Conservation (phyloP, 495 filamentous ascomycete genomes). For the Aspergillus ostianus region DNA sequence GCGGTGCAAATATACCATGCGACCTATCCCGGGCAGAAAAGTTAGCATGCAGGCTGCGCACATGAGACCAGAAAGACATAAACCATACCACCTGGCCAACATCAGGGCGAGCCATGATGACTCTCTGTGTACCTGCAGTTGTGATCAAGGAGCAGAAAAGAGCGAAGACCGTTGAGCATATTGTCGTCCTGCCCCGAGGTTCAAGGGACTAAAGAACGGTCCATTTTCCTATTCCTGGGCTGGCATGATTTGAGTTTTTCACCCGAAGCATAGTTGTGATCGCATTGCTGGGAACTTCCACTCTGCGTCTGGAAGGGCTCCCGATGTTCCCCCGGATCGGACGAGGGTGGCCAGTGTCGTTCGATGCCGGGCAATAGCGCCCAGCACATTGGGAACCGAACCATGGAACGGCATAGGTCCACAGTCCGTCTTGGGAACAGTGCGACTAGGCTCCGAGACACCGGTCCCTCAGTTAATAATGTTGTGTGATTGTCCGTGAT, state of each 20-base stretch:
- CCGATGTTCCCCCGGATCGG: neutral
- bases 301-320: neutral
- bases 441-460: neutral
- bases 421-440: neutral
- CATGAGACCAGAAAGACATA: neutral
- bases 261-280: neutral
- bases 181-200: neutral
- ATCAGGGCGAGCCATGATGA: slow-evolving; percentile 17
- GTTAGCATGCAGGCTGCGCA: neutral
- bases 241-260: neutral
- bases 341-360: neutral
- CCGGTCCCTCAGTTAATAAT: no score
- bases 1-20: slow-evolving; percentile 25
- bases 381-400: neutral
- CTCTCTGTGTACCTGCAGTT: neutral
- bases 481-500: no score
- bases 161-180: neutral
- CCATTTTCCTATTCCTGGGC: neutral
- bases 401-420: neutral
- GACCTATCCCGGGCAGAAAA: slow-evolving; percentile 10
- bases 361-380: neutral
- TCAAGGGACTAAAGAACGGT: neutral
- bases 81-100: slow-evolving; percentile 20
- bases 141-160: neutral
- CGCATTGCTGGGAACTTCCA: neutral